phyloP scores from a whole-genome alignment of 2,329 filamentous ascomycete species.

The Aspergillus tanneri region DNA sequence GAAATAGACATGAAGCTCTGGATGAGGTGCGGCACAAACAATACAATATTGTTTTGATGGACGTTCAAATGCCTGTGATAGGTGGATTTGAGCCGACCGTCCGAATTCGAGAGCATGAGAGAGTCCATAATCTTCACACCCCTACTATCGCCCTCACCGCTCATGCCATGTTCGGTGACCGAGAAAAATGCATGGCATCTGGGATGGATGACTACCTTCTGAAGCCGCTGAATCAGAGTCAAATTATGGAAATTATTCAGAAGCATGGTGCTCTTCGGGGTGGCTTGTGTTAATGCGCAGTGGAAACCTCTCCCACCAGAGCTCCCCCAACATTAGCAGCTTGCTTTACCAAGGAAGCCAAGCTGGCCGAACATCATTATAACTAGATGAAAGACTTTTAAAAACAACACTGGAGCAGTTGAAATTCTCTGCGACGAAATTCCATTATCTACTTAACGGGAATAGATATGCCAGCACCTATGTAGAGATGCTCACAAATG shows the following conservation, averaged over 20 bases:
- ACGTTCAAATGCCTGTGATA: constrained; percentile 97
- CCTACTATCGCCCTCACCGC: constrained; percentile 92
- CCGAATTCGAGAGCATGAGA: constrained; percentile 89
- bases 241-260: constrained; percentile 61
- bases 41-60: constrained; percentile 94
- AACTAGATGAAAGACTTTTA: no score
- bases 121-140: constrained; percentile 70
- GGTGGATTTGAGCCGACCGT: constrained; percentile 91
- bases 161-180: constrained; percentile 92
- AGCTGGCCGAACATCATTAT: no score
- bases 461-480: no score
- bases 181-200: constrained; percentile 90
- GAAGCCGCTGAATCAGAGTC: constrained; percentile 87
- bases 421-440: no score
- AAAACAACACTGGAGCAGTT: no score
- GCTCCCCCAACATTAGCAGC: no score
- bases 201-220: constrained; percentile 98
- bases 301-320: no score
- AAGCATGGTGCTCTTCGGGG: no score
- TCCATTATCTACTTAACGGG: no score
- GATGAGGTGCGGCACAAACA: constrained; percentile 75
- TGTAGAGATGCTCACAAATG: no score
- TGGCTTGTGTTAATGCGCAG: no score
- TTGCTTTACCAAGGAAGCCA: no score
- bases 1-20: constrained; percentile 72